Evolutionary conservation across 192 early-diverging fungal genomes (phyloP).

Genomic region (Paraglomus brasilianum): DNA sequence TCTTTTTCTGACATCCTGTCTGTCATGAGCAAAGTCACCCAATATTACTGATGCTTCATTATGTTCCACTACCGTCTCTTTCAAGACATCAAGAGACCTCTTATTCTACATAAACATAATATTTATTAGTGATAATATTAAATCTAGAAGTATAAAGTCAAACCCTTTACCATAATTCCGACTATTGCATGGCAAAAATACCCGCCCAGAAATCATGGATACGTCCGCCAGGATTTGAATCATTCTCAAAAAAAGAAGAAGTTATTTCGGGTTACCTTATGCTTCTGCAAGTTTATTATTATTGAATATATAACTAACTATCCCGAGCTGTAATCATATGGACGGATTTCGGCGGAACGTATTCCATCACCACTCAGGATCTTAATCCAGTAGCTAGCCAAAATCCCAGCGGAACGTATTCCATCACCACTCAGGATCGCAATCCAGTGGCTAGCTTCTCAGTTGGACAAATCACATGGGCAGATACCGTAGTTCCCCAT

Average conservation of each 20-base stretch:
- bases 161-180: no score
- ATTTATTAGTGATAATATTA: conserved; percentile 7
- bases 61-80: conserved; percentile 23
- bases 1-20: conserved; percentile 2
- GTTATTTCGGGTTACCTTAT: conserved; percentile 6
- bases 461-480: neutral
- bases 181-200: no score
- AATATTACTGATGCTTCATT: conserved; percentile 8
- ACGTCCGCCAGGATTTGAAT: conserved; percentile 8
- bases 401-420: conserved; percentile 25
- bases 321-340: neutral
- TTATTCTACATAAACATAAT: conserved; percentile 26
- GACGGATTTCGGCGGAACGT: conserved; percentile 29
- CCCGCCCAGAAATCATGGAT: no score
- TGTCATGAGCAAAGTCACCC: conserved; percentile 18
- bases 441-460: conserved; percentile 3
- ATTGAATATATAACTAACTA: conserved; percentile 15
- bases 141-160: conserved; percentile 25
- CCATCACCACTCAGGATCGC: conserved; percentile 7
- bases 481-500: conserved; percentile 2
- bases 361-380: conserved; percentile 16
- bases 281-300: neutral
- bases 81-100: conserved; percentile 27
- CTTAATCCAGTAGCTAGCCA: conserved; percentile 21
- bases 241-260: conserved; percentile 15